Evolutionary conservation across 1,284 basidiomycete genomes (phyloP), one percentile per base, ranked within the genome.

Genomic region (Ustilago bromivora): DNA sequence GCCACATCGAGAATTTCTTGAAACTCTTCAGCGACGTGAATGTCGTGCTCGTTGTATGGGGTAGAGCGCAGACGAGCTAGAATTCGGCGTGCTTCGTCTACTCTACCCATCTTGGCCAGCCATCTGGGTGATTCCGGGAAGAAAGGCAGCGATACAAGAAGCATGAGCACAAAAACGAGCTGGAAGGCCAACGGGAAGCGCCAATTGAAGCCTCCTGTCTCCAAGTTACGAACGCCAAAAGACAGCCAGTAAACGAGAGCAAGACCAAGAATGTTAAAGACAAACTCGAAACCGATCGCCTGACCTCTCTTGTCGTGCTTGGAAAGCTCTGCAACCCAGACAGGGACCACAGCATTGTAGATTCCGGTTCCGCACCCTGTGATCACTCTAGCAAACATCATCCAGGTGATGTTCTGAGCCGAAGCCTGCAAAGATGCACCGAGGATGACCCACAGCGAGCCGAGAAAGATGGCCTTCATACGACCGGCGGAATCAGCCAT

Each of bases 91-190:
- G 61, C 59, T 54, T 71, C 70, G 46, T 71, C 70, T 12, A 71
- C 62, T 12, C 70, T 57, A 6, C 70, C 70, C 70, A 71, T 71
- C 52, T 71, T 66, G 1, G 70, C 64, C 3, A 71, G 60, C 70
- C 70, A 71, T 28, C 70, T 56, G 1, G 70, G 60, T 1, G 70
- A 71, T 51, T 66, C 70, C 7, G 70, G 70, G 28, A 71, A 71
- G 47, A 71, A 71, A 6, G 70, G 70, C 11, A 71, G 60, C 1
- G n/a, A 11, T 12, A 35, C 64, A 1, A 66, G 34, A 3, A 71
- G 60, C 64, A 66, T 63, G 4, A 62, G 34, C 8, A 71, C 64
- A 32, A 71, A 66, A 9, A 71, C 64, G 17, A 71, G 52, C 46
- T 71, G 70, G 53, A 71, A 66, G 4, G 70, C 70, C 2, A 71